Evolutionary conservation across 495 filamentous ascomycete genomes (phyloP).

Genomic region (Penicillium soppii): DNA sequence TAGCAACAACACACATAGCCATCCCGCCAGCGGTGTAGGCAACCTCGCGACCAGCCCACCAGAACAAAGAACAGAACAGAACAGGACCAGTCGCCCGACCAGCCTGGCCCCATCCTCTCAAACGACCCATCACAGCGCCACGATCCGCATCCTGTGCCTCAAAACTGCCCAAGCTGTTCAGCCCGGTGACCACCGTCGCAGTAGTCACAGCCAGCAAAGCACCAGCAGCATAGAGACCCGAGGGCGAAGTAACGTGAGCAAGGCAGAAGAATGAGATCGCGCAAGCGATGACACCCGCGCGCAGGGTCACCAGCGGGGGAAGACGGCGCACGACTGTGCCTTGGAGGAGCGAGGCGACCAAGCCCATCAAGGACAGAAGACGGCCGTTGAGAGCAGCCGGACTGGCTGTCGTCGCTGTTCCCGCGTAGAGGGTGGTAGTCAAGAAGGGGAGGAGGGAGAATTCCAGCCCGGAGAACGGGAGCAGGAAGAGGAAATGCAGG

Average conservation of each 20-base stretch:
- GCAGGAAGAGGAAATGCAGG: conserved; percentile 85
- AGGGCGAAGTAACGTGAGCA: conserved; percentile 60
- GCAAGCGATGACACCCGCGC: conserved; percentile 75
- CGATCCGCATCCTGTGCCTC: conserved; percentile 79
- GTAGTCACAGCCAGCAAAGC: conserved; percentile 82
- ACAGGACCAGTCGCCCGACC: conserved; percentile 84
- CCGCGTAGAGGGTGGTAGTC: conserved; percentile 85
- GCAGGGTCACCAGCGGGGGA: conserved; percentile 73
- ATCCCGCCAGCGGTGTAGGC: conserved; percentile 79
- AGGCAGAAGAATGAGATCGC: conserved; percentile 78
- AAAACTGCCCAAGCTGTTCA: conserved; percentile 89
- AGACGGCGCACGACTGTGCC: conserved; percentile 79
- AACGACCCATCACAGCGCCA: conserved; percentile 79
- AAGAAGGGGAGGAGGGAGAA: conserved; percentile 92
- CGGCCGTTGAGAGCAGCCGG: conserved; percentile 75
- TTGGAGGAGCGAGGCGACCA: conserved; percentile 89
- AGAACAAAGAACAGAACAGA: conserved; percentile 94
- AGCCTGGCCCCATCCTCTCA: conserved; percentile 83
- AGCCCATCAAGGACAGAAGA: conserved; percentile 89
- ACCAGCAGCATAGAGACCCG: conserved; percentile 75
- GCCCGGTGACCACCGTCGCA: conserved; percentile 89
- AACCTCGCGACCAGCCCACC: conserved; percentile 91
- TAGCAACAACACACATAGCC: conserved; percentile 72
- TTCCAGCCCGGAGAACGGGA: conserved; percentile 97
- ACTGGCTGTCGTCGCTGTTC: conserved; percentile 45